Evolutionary conservation across 441 rosid genomes (phyloP).

Genomic region (Codiaeum variegatum): DNA sequence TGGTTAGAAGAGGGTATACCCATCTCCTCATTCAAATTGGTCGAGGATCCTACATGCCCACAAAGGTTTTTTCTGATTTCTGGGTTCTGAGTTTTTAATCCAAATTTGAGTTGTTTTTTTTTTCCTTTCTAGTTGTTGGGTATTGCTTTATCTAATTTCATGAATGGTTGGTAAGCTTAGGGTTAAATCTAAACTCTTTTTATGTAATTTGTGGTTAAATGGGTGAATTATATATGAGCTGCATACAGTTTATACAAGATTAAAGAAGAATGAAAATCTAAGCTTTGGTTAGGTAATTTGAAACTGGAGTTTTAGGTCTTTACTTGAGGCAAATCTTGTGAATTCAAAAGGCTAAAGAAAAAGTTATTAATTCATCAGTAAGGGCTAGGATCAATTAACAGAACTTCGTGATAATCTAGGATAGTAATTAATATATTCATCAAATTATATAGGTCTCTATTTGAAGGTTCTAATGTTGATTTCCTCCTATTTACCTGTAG

Average conservation of each 20-base stretch:
- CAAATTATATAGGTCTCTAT: background rate
- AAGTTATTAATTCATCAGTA: background rate
- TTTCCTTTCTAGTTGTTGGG: background rate
- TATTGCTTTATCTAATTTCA: background rate
- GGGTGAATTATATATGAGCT: background rate
- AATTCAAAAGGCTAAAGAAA: background rate
- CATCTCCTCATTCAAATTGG: slow-evolving; percentile 63
- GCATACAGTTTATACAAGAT: background rate
- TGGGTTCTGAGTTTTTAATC: slow-evolving; percentile 1
- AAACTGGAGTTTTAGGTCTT: background rate
- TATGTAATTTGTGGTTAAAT: background rate
- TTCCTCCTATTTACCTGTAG: background rate
- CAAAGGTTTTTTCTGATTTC: slow-evolving; percentile 35
- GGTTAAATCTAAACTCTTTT: background rate
- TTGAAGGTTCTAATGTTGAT: background rate
- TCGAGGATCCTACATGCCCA: slow-evolving; percentile 60
- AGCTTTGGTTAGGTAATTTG: background rate
- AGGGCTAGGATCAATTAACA: background rate
- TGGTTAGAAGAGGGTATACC: background rate
- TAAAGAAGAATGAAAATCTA: background rate
- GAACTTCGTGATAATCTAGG: background rate
- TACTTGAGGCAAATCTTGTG: background rate
- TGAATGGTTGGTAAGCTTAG: background rate
- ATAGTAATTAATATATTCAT: background rate
- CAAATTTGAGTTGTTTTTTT: slow-evolving; percentile 8